Base-by-base conservation (phyloP, 306 rosid species). In the Hippophae gyantsensis region DNA sequence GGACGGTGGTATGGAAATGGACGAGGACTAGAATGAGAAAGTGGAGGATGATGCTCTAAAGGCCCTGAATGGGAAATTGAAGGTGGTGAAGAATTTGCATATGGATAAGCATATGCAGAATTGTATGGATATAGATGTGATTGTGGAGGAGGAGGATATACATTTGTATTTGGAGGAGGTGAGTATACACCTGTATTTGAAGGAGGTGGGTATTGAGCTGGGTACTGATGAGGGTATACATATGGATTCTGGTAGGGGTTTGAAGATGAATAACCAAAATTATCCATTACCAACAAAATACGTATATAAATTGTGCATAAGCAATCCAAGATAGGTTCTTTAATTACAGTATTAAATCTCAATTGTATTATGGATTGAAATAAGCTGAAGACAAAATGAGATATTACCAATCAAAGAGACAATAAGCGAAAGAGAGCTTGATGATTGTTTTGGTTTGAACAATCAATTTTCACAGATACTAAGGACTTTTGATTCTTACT, bases 211-310 rank as follows among this genome's bases (percentile, higher is more conserved):
- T 70, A 69, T 42, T 58, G 59, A 40, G 73, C 43, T 38, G 72
- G 64, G 66, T 53, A 42, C 8, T 65, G 60, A 53, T 32, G 73
- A 45, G 82, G 73, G 70, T 81, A 76, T 52, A 61, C 54, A 61
- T 73, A 74, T 42, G 79, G 71, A 64, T 74, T 63, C 45, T 67
- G 75, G 54, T 79, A 71, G 5, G 81, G 73, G 54, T 77, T 68
- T 42, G 83, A 56, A 26, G 75, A 58, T 14, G 78, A 69, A 62
- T 80, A 69, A 53, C 86, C 86, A 58, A 72, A 52, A 65, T 72
- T 78, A 41, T 81, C 81, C 86, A 81, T 81, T 6, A 54, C 55
- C 5, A 48, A 51, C 51, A 57, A 32, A 32, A 32, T 32, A 40
- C 25, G 27, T 27, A 6, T 43, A 67, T 8, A 48, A 25, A 41